Base-by-base conservation (phyloP, 495 filamentous ascomycete species). In the Penicillium coprophilum region DNA sequence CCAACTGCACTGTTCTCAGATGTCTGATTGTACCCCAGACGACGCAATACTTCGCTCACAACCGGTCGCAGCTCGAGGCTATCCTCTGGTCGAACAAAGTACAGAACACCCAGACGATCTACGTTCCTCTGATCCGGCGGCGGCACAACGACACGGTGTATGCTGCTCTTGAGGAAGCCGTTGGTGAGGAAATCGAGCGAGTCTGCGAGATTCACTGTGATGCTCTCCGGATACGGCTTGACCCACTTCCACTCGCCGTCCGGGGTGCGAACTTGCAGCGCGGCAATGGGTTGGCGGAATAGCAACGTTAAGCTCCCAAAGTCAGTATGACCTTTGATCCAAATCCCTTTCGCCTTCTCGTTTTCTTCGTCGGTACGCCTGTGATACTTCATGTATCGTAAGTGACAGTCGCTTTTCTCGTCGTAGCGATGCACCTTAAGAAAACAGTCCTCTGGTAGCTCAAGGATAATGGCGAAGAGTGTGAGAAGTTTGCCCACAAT, bases 351-450 rank as follows among this genome's bases (percentile, higher is more conserved):
- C 21, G 62, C 61, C 31, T 71, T 72, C 15, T 66, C 71, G 39
- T 81, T 73, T 44, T 80, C 78, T 47, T 80, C 78, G 0, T 69
- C 60, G 1, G 65, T 70, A 1, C 80, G 71, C 0, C 72, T 65
- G 41, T 72, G 64, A 53, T 83, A 84, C 41, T 77, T 77, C 80
- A 83, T 83, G 61, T 83, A 83, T 1, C 82, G 72, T 6, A 84
- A 64, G 59, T 82, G 77, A 50, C 74, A 72, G 10, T 76, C 71
- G 24, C 71, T 68, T 13, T 72, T 60, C 12, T 71, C 69, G 17
- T 79, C 75, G 47, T 84, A 84, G 10, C 69, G 70, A 54, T 85
- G 82, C n/a, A 66, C 65, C 11, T 77, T 69, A 0, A 76, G 64
- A 20, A 84, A 73, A 48, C 72, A 76, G 15, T 81, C 76, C 49